Evolutionary conservation across 768 basidiomycete genomes (phyloP), one percentile per base, ranked within the genome.

Genomic region (Galerina marginata): DNA sequence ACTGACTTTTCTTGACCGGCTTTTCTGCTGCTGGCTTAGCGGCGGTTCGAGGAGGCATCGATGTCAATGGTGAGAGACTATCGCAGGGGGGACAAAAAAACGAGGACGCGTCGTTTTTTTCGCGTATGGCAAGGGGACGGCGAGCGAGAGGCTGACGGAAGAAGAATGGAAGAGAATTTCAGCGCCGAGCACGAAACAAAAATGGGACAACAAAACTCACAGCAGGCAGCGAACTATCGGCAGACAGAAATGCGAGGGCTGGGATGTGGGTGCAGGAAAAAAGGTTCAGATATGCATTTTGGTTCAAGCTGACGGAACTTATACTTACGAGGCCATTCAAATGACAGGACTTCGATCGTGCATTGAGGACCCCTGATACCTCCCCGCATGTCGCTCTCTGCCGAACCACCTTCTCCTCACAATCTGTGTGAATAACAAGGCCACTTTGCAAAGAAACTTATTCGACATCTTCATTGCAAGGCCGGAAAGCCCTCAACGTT

Each of bases 1-100:
- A 73, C 85, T 63, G 59, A 88, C 88, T 78, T 68, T 87, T 89
- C 73, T 80, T 86, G n/a, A 74, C 72, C 1, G 79, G 78, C 69
- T 83, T 85, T 57, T 81, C 80, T n/a, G 78, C 54, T 3, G 75
- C 62, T 39, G 74, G 67, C 60, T 82, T 82, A 45, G 75, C 64
- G 59, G 75, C 73, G 46, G 79, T 66, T 39, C 77, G 78, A 54
- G 81, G 77, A 33, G 81, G 72, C 84, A 86, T 84, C 39, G 66
- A 46, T 65, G 67, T 33, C 26, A 58, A 45, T 51, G 23, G 20
- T 44, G 51, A 48, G 56, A 48, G 36, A 43, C 56, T 58, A 64
- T 55, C 61, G 36, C 29, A 54, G 46, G 55, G 45, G 55, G 58
- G 58, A 38, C 25, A 45, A 46, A 54, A 61, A 54, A 20, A 57